Evolutionary conservation across 2,329 filamentous ascomycete species (phyloP).

Genomic region (Nannizzia gypsea): DNA sequence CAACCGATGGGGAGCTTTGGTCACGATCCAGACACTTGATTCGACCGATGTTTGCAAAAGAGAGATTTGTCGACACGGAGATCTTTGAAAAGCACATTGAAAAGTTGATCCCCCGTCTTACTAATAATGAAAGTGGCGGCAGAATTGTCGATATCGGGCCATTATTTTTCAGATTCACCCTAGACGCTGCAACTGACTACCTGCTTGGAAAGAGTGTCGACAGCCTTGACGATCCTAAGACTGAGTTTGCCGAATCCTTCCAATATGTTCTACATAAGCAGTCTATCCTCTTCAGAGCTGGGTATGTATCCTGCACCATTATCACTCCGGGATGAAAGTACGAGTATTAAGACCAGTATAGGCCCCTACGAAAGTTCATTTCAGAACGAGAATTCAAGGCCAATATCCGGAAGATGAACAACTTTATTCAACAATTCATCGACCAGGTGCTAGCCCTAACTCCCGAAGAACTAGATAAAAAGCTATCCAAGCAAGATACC

Average conservation of each 20-base stretch:
- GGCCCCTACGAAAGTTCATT: conserved; percentile 51
- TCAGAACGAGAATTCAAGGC: conserved; percentile 53
- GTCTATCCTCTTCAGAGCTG: conserved; percentile 52
- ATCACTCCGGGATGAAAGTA: not conserved
- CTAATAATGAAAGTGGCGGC: conserved; percentile 21
- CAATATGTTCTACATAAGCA: conserved; percentile 66
- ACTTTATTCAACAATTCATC: conserved; percentile 68
- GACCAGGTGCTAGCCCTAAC: conserved; percentile 58
- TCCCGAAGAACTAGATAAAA: conserved; percentile 59
- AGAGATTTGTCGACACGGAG: conserved; percentile 70
- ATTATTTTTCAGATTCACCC: conserved; percentile 68
- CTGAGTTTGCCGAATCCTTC: conserved; percentile 71
- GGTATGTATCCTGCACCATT: conserved; percentile 29
- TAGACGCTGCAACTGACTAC: conserved; percentile 80
- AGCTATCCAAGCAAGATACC: conserved; percentile 60
- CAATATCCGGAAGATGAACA: conserved; percentile 57
- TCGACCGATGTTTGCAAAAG: conserved; percentile 74
- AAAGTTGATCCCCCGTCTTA: conserved; percentile 56
- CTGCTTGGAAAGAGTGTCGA: conserved; percentile 65
- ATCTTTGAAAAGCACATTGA: conserved; percentile 72
- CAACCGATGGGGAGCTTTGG: conserved; percentile 70
- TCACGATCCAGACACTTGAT: conserved; percentile 73
- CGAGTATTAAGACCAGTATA: conserved; percentile 16
- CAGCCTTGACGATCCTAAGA: conserved; percentile 47
- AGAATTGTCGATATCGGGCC: conserved; percentile 58